A percentile compares a stretch with the other conserved stretches of the same genome.
These are phyloP conservation scores for Lecanicillium sp. DNA, from an alignment of 2,329 filamentous ascomycete genomes.

Conservation along the genomic window DNA sequence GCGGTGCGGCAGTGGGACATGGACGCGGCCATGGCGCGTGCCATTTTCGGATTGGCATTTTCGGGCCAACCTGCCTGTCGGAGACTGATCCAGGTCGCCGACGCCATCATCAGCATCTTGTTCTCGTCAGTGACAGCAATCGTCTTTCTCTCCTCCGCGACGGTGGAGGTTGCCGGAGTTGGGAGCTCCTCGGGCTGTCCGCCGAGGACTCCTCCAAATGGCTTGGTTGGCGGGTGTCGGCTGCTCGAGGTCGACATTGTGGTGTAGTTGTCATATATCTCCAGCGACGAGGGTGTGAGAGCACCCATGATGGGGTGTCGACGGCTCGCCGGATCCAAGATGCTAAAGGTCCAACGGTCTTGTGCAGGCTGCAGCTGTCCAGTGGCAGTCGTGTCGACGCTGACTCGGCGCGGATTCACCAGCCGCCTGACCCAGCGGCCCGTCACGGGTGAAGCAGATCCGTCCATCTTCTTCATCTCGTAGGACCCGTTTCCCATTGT, in stretches of 20 bases:
- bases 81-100: conserved; percentile 33
- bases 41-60: conserved; percentile 24
- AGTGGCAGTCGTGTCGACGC: conserved; percentile 14
- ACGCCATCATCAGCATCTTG: conserved; percentile 33
- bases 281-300: conserved; percentile 56
- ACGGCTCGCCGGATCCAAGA: conserved; percentile 62
- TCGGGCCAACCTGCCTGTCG: conserved; percentile 31
- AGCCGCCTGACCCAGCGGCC: conserved; percentile 62
- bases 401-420: conserved; percentile 20
- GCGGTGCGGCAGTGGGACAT: conserved; percentile 22
- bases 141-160: conserved; percentile 25
- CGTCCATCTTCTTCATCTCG: conserved; percentile 58
- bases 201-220: conserved; percentile 23
- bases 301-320: conserved; percentile 71
- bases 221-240: conserved; percentile 41
- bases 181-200: conserved; percentile 10
- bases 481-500: conserved; percentile 52
- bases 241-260: conserved; percentile 45
- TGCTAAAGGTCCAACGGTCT: conserved; percentile 66
- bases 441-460: conserved; percentile 51
- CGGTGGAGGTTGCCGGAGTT: background rate
- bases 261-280: conserved; percentile 64
- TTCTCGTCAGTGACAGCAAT: conserved; percentile 27
- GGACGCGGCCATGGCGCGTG: conserved; percentile 18
- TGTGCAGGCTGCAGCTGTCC: conserved; percentile 32